phyloP scores from a whole-genome alignment of 2,329 filamentous ascomycete genomes.

The Dactylellina cionopaga region DNA sequence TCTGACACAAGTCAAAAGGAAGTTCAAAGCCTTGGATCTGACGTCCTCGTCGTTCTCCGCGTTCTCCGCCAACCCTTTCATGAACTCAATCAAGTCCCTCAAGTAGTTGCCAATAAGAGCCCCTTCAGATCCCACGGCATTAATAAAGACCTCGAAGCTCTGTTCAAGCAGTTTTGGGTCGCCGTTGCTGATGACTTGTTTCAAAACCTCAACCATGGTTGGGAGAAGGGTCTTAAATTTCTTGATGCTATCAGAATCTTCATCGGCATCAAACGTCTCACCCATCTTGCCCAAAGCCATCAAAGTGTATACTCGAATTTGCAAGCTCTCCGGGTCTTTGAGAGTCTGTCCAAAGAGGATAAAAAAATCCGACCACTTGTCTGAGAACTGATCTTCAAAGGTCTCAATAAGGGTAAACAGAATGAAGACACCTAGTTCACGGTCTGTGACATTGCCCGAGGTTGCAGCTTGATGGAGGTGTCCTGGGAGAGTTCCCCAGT shows the following conservation, averaged over 20 bases:
- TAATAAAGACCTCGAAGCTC: conserved; percentile 96
- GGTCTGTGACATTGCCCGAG: conserved; percentile 77
- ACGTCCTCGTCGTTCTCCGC: conserved; percentile 82
- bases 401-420: conserved; percentile 91
- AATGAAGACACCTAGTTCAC: conserved; percentile 91
- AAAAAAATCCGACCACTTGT: conserved; percentile 82
- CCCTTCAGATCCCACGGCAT: conserved; percentile 87
- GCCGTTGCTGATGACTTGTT: conserved; percentile 78
- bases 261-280: conserved; percentile 86
- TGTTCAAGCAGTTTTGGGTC: conserved; percentile 90
- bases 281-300: conserved; percentile 87
- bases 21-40: conserved; percentile 87
- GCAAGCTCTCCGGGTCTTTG: conserved; percentile 85
- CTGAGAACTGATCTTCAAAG: conserved; percentile 82
- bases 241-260: conserved; percentile 77
- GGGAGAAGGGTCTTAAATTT: conserved; percentile 84
- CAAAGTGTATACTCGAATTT: conserved; percentile 94
- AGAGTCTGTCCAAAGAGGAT: conserved; percentile 86
- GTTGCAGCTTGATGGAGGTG: conserved; percentile 81
- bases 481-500: conserved; percentile 83
- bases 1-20: conserved; percentile 89
- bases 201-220: conserved; percentile 87
- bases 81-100: conserved; percentile 89
- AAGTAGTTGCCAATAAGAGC: conserved; percentile 85
- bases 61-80: conserved; percentile 85